Evolutionary conservation across 202 grass and related monocot genomes (phyloP).

Genomic region (Elaeis oleifera): DNA sequence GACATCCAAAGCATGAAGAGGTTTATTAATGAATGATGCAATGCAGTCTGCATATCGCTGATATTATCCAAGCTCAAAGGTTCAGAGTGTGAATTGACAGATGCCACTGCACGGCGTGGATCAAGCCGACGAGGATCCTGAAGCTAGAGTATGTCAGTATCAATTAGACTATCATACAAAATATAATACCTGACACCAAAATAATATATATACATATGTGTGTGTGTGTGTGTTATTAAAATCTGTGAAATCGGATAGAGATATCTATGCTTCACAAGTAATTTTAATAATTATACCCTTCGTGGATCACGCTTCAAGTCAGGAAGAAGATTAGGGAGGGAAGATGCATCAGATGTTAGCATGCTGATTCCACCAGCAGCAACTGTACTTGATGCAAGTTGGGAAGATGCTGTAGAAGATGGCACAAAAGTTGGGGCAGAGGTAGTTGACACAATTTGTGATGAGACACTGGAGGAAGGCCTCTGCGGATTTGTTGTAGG

Average conservation of each 20-base stretch:
- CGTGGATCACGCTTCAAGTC: slow-evolving; percentile 89
- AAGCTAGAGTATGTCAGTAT: slow-evolving; percentile 16
- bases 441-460: slow-evolving; percentile 25
- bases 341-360: slow-evolving; percentile 31
- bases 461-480: slow-evolving; percentile 21
- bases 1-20: slow-evolving; percentile 23
- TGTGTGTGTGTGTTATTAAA: neutral
- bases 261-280: no score
- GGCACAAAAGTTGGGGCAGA: slow-evolving; percentile 6
- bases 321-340: slow-evolving; percentile 26
- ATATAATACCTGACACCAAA: neutral
- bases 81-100: slow-evolving; percentile 30
- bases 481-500: slow-evolving; percentile 23
- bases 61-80: slow-evolving; percentile 41
- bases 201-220: neutral
- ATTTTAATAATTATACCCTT: slow-evolving; percentile 50
- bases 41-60: slow-evolving; percentile 23
- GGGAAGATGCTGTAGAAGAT: slow-evolving; percentile 18
- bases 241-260: no score
- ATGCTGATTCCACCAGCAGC: slow-evolving; percentile 21
- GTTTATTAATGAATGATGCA: slow-evolving; percentile 27
- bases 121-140: slow-evolving; percentile 98
- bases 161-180: no score
- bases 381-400: slow-evolving; percentile 23
- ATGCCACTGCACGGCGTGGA: slow-evolving; percentile 58